A percentile compares a stretch with the other conserved stretches of the same genome.
Conservation (phyloP, 2,329 filamentous ascomycete genomes). For the Aspergillus neotritici region DNA sequence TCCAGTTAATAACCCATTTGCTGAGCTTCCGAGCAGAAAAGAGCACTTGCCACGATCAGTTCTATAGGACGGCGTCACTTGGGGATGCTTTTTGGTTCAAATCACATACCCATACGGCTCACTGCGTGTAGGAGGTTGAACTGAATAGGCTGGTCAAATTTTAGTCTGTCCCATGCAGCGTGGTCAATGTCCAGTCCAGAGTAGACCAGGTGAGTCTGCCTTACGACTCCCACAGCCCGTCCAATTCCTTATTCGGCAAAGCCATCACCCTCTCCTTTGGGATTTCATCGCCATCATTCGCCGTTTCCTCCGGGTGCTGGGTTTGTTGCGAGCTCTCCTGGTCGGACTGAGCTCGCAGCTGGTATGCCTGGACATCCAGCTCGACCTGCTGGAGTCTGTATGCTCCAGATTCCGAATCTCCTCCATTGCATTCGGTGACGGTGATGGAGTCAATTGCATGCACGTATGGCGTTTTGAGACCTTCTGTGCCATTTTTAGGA, state of each 20-base stretch:
- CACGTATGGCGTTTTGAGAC: conserved; percentile 18
- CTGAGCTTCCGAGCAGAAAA: conserved; percentile 33
- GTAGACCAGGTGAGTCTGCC: conserved; percentile 4
- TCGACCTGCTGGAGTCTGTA: conserved; percentile 29
- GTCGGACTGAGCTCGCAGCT: conserved; percentile 24
- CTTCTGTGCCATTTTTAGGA: conserved; percentile 17
- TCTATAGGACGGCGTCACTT: not conserved
- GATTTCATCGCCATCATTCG: conserved; percentile 19
- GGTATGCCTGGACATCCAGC: conserved; percentile 42
- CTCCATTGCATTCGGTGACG: conserved; percentile 37
- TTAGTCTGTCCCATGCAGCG: conserved; percentile 24
- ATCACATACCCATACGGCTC: conserved; percentile 33
- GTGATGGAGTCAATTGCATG: conserved; percentile 30
- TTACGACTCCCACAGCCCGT: conserved; percentile 42
- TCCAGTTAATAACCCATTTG: conserved; percentile 40
- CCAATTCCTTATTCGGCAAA: conserved; percentile 37
- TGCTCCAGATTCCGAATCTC: conserved; percentile 18
- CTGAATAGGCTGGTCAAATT: conserved; percentile 41
- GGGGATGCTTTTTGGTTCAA: no score
- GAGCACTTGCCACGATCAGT: conserved; percentile 16
- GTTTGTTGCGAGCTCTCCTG: conserved; percentile 19
- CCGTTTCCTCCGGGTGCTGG: conserved; percentile 10
- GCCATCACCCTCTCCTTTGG: conserved; percentile 28
- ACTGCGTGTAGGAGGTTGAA: conserved; percentile 37
- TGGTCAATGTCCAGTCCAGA: not conserved